Evolutionary conservation across 148 eudicot genomes (phyloP), one percentile per base, ranked within the genome.

Genomic region (Selenicereus undatus): DNA sequence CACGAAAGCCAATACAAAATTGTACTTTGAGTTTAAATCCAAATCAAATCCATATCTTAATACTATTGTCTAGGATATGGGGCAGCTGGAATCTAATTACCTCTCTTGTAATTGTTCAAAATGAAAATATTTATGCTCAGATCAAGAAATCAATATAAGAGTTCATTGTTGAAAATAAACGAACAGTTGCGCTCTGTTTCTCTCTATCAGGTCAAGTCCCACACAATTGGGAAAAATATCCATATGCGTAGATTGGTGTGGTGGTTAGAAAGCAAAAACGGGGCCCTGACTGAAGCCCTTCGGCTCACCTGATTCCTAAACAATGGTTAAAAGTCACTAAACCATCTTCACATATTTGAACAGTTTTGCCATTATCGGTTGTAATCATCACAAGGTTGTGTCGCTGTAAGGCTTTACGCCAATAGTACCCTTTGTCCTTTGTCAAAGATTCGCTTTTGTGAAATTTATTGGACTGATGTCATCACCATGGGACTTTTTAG

Each of bases 161-260:
- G 32, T 32, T 0, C 32, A 32, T n/a, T n/a, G n/a, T n/a, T n/a
- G n/a, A n/a, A n/a, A n/a, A n/a, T n/a, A n/a, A n/a, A n/a, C n/a
- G n/a, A n/a, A n/a, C n/a, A n/a, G n/a, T n/a, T n/a, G n/a, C n/a
- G n/a, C n/a, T n/a, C n/a, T n/a, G n/a, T n/a, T n/a, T 36, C 21
- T 71, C 51, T 11, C 51, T 11, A 0, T 71, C 3, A 6, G 36
- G 26, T 8, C 21, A 4, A 21, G 5, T 45, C 76, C 54, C 54
- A 73, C 74, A 71, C n/a, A n/a, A 36, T 17, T 24, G 18, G 22
- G 26, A 11, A n/a, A 71, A 8, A 71, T 48, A 58, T 74, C 48
- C 22, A 51, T 74, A 36, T 17, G 56, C 48, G 60, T 26, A 75
- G 43, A 51, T 75, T 74, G 60, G 78, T 52, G 66, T 29, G 66